Percentiles rank a stretch among this genome's conserved stretches.
phyloP scores from a whole-genome alignment of 306 rosid species.

The Castanea sativa region DNA sequence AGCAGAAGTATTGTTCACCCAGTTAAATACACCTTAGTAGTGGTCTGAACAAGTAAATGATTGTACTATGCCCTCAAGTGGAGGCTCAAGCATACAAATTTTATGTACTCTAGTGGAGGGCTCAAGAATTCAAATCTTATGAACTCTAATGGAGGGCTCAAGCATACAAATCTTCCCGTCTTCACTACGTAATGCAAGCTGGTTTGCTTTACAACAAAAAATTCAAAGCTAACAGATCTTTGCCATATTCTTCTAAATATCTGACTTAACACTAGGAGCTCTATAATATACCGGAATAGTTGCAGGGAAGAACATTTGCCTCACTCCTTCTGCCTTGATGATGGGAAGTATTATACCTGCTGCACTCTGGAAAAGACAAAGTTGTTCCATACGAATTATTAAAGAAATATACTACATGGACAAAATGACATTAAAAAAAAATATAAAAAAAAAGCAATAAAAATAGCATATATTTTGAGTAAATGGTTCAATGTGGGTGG shows the following conservation, averaged over 20 bases:
- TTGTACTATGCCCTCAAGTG: neutral
- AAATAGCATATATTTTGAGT: too few relatives aligned
- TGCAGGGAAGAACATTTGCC: slow-evolving; percentile 44
- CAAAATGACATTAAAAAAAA: too few relatives aligned
- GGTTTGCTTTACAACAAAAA: neutral
- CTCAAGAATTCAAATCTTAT: too few relatives aligned
- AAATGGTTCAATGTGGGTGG: too few relatives aligned
- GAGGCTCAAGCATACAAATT: too few relatives aligned
- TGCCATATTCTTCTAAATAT: neutral
- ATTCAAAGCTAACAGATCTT: neutral
- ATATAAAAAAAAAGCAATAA: too few relatives aligned
- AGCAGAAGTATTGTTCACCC: neutral
- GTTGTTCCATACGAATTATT: neutral
- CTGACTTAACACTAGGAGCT: slow-evolving; percentile 20
- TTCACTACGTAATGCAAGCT: too few relatives aligned
- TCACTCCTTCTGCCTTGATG: slow-evolving; percentile 54
- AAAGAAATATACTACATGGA: neutral
- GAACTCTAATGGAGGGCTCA: neutral
- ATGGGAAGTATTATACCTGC: slow-evolving; percentile 50
- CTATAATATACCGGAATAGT: slow-evolving; percentile 34
- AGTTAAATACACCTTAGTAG: neutral
- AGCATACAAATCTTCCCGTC: neutral
- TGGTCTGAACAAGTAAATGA: neutral
- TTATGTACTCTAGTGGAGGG: too few relatives aligned
- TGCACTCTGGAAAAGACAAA: slow-evolving; percentile 38